A percentile compares a stretch with the other conserved stretches of the same genome.
Conservation (phyloP, 495 filamentous ascomycete genomes). For the Monascus purpureus region DNA sequence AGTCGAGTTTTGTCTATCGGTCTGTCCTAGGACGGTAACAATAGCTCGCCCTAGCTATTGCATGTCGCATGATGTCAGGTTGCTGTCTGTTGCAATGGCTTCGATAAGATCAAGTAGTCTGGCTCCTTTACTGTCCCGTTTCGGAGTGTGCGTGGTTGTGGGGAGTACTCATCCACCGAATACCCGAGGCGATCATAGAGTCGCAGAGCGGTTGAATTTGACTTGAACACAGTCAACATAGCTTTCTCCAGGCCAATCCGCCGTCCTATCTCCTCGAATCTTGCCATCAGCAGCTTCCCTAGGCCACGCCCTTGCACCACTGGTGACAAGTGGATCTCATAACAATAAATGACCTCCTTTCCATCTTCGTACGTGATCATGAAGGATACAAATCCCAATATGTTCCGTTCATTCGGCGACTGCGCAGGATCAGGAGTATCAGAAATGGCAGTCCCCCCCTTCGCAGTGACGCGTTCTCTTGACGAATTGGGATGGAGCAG, state of each 20-base stretch:
- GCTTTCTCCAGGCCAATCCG: conserved; percentile 45
- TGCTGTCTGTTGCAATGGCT: conserved; percentile 20
- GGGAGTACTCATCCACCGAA: conserved; percentile 50
- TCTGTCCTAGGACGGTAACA: not conserved
- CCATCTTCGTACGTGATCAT: conserved; percentile 74
- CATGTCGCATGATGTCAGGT: not conserved
- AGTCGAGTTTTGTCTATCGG: conserved; percentile 9
- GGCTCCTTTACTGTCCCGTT: conserved; percentile 48
- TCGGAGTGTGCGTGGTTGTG: conserved; percentile 43
- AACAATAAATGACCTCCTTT: conserved; percentile 65
- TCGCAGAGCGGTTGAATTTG: conserved; percentile 42
- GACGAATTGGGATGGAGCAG: conserved; percentile 29
- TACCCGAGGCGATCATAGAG: conserved; percentile 66
- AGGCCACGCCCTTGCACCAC: conserved; percentile 33
- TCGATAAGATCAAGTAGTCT: conserved; percentile 64
- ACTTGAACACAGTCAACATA: conserved; percentile 74
- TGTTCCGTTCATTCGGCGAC: conserved; percentile 2
- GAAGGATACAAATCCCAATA: conserved; percentile 62
- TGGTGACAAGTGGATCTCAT: conserved; percentile 66
- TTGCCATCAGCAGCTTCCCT: conserved; percentile 24
- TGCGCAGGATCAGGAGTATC: not conserved
- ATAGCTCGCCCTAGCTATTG: not conserved
- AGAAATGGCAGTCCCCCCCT: not conserved
- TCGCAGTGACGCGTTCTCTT: conserved; percentile 1
- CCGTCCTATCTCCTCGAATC: conserved; percentile 28